Conservation (phyloP, 2,329 filamentous ascomycete species). For the Penicillium sp. region DNA sequence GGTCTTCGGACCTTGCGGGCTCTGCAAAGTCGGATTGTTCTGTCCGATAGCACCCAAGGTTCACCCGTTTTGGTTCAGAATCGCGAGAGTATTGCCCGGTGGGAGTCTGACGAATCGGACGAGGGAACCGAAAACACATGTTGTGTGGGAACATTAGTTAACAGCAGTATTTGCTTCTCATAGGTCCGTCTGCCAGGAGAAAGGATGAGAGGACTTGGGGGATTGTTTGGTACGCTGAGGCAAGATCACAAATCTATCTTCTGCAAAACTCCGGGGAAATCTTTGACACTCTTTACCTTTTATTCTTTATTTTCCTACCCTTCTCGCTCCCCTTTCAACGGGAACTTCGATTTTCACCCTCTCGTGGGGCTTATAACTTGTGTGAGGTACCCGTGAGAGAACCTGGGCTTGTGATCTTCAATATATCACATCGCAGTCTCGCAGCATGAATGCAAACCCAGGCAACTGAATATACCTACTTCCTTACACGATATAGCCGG, state of each 20-base stretch:
- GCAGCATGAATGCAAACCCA: background rate
- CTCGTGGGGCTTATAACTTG: background rate
- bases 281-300: background rate
- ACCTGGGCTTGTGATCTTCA: background rate
- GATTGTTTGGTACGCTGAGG: constrained; percentile 6
- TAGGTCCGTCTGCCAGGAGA: constrained; percentile 12
- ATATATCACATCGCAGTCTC: background rate
- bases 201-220: background rate
- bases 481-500: background rate
- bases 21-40: background rate
- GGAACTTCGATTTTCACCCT: background rate
- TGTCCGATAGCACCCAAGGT: constrained; percentile 8
- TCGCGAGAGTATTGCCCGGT: constrained; percentile 8
- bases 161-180: background rate
- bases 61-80: constrained; percentile 2
- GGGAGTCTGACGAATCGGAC: constrained; percentile 25
- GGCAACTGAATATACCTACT: background rate
- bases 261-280: constrained; percentile 10
- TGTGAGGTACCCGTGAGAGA: background rate
- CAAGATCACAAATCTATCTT: background rate
- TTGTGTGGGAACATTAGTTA: constrained; percentile 6
- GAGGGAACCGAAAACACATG: constrained; percentile 14
- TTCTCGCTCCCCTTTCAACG: background rate
- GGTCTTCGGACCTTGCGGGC: background rate
- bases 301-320: background rate